These are phyloP conservation scores for Sextonia rubra DNA, from an alignment of 164 flowering plant species.

Conservation along the genomic window DNA sequence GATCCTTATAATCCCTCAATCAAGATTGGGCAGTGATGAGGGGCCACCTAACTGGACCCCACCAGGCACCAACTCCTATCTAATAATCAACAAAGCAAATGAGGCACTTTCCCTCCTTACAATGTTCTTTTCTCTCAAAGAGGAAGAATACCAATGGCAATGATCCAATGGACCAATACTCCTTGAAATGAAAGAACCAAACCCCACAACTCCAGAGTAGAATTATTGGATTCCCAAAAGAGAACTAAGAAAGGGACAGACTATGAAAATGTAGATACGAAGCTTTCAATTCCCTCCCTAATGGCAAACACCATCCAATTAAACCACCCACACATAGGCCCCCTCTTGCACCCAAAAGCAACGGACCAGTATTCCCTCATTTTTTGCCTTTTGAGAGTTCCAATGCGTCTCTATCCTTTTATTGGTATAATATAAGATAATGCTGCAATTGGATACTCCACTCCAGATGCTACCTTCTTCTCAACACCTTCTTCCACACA, in stretches of 20 bases:
- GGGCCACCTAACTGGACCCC: too few species aligned
- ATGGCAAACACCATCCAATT: slow-evolving; percentile 48
- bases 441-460: not conserved
- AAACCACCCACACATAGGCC: slow-evolving; percentile 23
- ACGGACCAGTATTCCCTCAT: slow-evolving; percentile 31
- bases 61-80: not conserved
- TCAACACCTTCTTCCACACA: not conserved
- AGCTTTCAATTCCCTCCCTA: slow-evolving; percentile 21
- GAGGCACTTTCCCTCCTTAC: not conserved
- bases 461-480: slow-evolving; percentile 2
- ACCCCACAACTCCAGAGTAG: not conserved
- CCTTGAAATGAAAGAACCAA: not conserved
- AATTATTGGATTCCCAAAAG: slow-evolving; percentile 1
- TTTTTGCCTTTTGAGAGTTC: slow-evolving; percentile 47
- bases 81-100: not conserved
- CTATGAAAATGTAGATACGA: not conserved
- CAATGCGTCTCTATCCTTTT: slow-evolving; percentile 46
- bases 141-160: not conserved
- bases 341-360: slow-evolving; percentile 43
- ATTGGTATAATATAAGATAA: not conserved
- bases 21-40: too few species aligned
- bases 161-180: not conserved
- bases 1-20: too few species aligned
- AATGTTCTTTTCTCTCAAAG: not conserved
- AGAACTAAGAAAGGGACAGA: not conserved